Base-by-base conservation (phyloP, 495 filamentous ascomycete genomes). In the Oidiodendron maius region DNA sequence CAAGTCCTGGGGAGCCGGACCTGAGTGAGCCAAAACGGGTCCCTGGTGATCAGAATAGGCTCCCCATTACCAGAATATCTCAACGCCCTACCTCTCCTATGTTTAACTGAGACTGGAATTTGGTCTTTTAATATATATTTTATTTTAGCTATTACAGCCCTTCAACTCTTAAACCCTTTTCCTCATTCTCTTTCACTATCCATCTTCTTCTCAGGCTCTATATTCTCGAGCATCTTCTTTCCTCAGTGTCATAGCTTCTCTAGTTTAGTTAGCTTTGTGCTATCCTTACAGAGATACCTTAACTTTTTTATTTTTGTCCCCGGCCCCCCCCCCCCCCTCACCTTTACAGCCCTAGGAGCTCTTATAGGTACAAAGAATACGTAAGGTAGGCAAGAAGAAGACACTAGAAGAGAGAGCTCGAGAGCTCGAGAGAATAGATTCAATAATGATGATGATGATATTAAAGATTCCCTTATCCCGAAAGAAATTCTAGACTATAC, bases 31-130 rank as follows among this genome's bases (percentile, higher is more conserved):
- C 30, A 46, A n/a, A 32, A 18, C 37, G 17, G 30, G 30, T 47
- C 40, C 41, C 49, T 22, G 30, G 49, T 46, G 40, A 51, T 51
- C 40, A 51, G 40, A 44, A 51, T n/a, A n/a, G n/a, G n/a, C n/a
- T n/a, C n/a, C n/a, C n/a, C n/a, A n/a, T n/a, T n/a, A n/a, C n/a
- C n/a, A 44, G 22, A 34, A 41, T 41, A 38, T 22, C 26, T 21
- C 45, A 24, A 38, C 39, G 46, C 22, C 21, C 37, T 39, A 44
- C 43, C 44, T 32, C 28, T n/a, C 28, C 28, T 32, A 32, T 32
- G 28, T 32, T 32, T 32, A 32, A 32, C 28, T 32, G 28, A 32
- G 36, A 39, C 16, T 11, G 15, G 36, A 39, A 39, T 39, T 39
- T 39, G 15, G 36, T 39, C 36, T 39, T 39, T 39, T 18, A 39